Evolutionary conservation across 495 filamentous ascomycete genomes (phyloP).

Genomic region (Halenospora varia): DNA sequence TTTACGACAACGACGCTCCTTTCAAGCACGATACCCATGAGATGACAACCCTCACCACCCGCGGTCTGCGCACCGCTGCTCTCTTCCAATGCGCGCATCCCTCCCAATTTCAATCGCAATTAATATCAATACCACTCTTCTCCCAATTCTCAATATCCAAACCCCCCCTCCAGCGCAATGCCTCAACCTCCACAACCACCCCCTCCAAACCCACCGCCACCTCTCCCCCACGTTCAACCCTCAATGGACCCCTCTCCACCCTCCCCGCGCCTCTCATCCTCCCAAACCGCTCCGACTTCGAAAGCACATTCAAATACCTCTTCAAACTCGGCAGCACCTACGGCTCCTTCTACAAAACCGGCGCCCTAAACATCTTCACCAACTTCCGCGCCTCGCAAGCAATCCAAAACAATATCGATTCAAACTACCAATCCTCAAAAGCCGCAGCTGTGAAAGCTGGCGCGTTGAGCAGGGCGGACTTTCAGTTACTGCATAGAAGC

Average conservation of each 20-base stretch:
- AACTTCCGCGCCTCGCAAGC: constrained; percentile 48
- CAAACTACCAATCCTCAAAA: constrained; percentile 27
- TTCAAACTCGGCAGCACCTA: constrained; percentile 54
- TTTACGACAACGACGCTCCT: too few species aligned
- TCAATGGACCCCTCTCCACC: constrained; percentile 55
- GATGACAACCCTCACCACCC: constrained; percentile 22
- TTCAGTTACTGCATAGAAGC: constrained; percentile 61
- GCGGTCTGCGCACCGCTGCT: constrained; percentile 19
- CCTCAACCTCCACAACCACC: constrained; percentile 4
- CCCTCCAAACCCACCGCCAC: background rate
- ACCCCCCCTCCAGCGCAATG: background rate
- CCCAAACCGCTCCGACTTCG: constrained; percentile 35
- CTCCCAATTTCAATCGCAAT: background rate
- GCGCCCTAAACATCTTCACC: constrained; percentile 60
- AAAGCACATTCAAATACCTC: constrained; percentile 39
- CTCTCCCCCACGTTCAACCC: too few species aligned
- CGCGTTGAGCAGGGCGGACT: constrained; percentile 51
- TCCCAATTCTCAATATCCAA: background rate
- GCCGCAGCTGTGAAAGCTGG: constrained; percentile 23
- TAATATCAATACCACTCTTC: background rate
- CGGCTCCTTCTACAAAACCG: constrained; percentile 81
- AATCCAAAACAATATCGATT: constrained; percentile 34
- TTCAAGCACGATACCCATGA: constrained; percentile 1
- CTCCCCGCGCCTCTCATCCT: constrained; percentile 54
- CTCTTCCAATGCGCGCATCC: constrained; percentile 2